Base-by-base conservation (phyloP, 2,329 filamentous ascomycete species). In the Botryosphaeria agaves region DNA sequence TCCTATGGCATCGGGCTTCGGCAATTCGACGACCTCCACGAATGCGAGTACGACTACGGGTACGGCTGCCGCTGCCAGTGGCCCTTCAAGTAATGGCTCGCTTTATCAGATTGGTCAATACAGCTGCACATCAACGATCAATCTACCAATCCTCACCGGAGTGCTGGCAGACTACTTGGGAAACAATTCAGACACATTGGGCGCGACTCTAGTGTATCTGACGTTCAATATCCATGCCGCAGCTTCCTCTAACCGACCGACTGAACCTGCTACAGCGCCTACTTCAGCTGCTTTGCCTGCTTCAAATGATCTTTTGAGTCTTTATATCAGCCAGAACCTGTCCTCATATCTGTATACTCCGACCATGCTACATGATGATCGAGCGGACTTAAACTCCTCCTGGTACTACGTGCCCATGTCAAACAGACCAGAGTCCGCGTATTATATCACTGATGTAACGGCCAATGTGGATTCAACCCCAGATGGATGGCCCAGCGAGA, bases 401-500 rank as follows among this genome's bases (percentile, higher is more conserved):
- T 78, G 73, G 73, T 71, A 63, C 38, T 45, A 53, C 5, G 52
- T 57, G 11, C 35, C 43, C 12, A 47, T 42, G 18, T 44, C 35
- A 28, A 57, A 61, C 30, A 52, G 55, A 21, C 67, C 69, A 1
- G 53, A 62, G 18, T 38, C 48, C 3, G 57, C 61, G 15, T 78
- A 74, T 40, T 72, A 68, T 34, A 52, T 51, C 5, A 53, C 55
- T 1, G 43, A 59, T 6, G 41, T 47, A 17, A 28, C 40, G 7
- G 39, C 48, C 3, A 53, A 56, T 12, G 40, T 48, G 5, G 26
- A 44, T 2, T 57, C 56, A 14, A 75, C 71, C 1, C 43, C 56
- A 1, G 59, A 72, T 47, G 73, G 73, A 7, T 78, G 73, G 73
- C 73, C 73, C 0, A 65, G 62, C n/a, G 64, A 69, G 38, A 57